Percentiles rank a stretch among this genome's conserved stretches.
Conservation (phyloP, 352 stramenopile genomes). For the Pythium phragmitis region DNA sequence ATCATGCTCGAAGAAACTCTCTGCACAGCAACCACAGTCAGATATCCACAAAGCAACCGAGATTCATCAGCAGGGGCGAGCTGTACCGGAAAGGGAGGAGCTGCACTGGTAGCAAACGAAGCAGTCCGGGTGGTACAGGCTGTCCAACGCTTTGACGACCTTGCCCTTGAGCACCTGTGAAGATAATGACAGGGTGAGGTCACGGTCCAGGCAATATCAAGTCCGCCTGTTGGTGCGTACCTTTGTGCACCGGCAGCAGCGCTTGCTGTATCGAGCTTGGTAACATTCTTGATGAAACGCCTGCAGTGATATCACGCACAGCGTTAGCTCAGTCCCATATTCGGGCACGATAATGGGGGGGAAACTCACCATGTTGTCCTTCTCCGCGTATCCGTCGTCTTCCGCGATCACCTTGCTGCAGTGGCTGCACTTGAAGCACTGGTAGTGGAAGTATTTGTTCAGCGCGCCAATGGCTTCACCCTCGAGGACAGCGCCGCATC, state of each 20-base stretch:
- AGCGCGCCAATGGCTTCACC: slow-evolving; percentile 78
- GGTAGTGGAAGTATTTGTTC: slow-evolving; percentile 82
- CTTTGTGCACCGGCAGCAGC: slow-evolving; percentile 75
- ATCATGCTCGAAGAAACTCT: slow-evolving; percentile 85
- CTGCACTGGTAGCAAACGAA: slow-evolving; percentile 82
- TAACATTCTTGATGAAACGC: slow-evolving; percentile 83
- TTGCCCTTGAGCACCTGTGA: slow-evolving; percentile 73
- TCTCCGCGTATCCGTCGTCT: slow-evolving; percentile 81
- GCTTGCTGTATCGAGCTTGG: slow-evolving; percentile 75
- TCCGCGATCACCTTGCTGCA: slow-evolving; percentile 69
- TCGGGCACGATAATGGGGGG: neutral
- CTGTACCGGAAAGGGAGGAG: slow-evolving; percentile 66
- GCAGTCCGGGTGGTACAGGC: slow-evolving; percentile 81
- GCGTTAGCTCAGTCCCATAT: slow-evolving; percentile 8
- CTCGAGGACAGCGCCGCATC: slow-evolving; percentile 66
- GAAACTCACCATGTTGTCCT: slow-evolving; percentile 58
- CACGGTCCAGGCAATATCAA: neutral
- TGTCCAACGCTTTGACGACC: slow-evolving; percentile 82
- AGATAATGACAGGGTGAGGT: neutral
- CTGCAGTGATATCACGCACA: slow-evolving; percentile 20
- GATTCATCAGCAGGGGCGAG: neutral
- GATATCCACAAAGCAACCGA: neutral
- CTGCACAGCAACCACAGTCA: slow-evolving; percentile 30
- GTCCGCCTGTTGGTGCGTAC: slow-evolving; percentile 16
- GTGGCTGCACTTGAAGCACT: slow-evolving; percentile 86